Evolutionary conservation across 257 asterid genomes (phyloP).

Genomic region (Salvia splendens): DNA sequence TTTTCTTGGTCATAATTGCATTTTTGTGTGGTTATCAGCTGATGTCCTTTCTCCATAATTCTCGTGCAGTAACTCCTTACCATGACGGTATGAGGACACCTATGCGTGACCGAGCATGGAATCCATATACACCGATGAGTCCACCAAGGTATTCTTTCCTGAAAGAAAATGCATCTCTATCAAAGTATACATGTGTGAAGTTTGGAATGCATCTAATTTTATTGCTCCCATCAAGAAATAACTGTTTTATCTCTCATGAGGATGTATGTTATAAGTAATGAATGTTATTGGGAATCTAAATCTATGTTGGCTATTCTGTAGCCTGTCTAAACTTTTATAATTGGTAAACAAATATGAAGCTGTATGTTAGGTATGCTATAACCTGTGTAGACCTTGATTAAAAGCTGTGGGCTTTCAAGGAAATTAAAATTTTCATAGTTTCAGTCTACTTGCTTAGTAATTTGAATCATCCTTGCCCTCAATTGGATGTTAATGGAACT

Average conservation of each 20-base stretch:
- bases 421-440: not conserved
- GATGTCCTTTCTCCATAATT: conserved; percentile 10
- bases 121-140: conserved; percentile 90
- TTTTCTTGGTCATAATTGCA: conserved; percentile 4
- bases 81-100: conserved; percentile 99
- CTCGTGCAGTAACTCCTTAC: conserved; percentile 72
- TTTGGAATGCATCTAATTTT: conserved; percentile 3
- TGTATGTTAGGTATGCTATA: no score
- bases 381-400: not conserved
- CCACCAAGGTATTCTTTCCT: conserved; percentile 64
- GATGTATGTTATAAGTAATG: not conserved
- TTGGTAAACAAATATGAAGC: no score
- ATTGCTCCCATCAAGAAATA: not conserved
- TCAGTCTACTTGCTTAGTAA: not conserved
- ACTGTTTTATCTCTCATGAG: not conserved
- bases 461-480: conserved; percentile 18
- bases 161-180: conserved; percentile 15
- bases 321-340: no score
- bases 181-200: conserved; percentile 8
- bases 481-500: conserved; percentile 28
- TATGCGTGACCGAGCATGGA: conserved; percentile 98
- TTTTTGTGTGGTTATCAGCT: conserved; percentile 8
- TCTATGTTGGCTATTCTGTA: no score
- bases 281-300: not conserved
- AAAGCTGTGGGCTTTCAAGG: not conserved